Percentiles rank a stretch among this genome's conserved stretches.
These are phyloP conservation scores for Diaporthe vaccinii DNA, from an alignment of 2,329 filamentous ascomycete species.

Conservation along the genomic window DNA sequence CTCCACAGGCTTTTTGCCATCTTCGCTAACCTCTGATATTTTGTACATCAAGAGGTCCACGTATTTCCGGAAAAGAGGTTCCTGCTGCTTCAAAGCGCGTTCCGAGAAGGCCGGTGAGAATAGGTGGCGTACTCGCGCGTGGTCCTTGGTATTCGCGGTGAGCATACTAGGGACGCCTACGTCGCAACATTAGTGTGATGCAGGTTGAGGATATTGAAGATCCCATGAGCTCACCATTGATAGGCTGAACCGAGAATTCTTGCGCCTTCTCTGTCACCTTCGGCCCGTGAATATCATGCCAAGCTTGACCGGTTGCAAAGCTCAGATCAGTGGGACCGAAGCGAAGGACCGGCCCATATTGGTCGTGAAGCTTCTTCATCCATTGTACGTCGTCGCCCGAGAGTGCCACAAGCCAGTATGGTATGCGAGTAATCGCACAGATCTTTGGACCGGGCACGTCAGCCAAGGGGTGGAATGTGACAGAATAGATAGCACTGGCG, in stretches of 20 bases:
- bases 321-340: constrained; percentile 35
- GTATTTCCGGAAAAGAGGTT: constrained; percentile 51
- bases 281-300: constrained; percentile 44
- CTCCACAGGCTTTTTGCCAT: constrained; percentile 40
- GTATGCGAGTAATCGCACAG: constrained; percentile 44
- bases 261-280: constrained; percentile 39
- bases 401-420: constrained; percentile 44
- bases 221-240: constrained; percentile 40
- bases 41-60: constrained; percentile 53
- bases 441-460: constrained; percentile 43
- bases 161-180: constrained; percentile 42
- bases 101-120: constrained; percentile 45
- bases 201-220: not conserved
- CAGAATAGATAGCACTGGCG: constrained; percentile 18
- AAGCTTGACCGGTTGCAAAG: constrained; percentile 39
- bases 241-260: constrained; percentile 42
- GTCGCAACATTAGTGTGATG: not conserved
- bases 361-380: constrained; percentile 43
- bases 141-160: constrained; percentile 42
- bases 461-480: constrained; percentile 46
- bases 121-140: constrained; percentile 42
- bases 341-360: constrained; percentile 34
- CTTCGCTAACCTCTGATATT: constrained; percentile 49
- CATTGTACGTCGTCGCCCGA: constrained; percentile 43
- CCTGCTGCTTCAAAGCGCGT: constrained; percentile 42